A percentile compares a stretch with the other conserved stretches of the same genome.
phyloP scores from a whole-genome alignment of 1,284 basidiomycete genomes.

The Puccinia triticina region DNA sequence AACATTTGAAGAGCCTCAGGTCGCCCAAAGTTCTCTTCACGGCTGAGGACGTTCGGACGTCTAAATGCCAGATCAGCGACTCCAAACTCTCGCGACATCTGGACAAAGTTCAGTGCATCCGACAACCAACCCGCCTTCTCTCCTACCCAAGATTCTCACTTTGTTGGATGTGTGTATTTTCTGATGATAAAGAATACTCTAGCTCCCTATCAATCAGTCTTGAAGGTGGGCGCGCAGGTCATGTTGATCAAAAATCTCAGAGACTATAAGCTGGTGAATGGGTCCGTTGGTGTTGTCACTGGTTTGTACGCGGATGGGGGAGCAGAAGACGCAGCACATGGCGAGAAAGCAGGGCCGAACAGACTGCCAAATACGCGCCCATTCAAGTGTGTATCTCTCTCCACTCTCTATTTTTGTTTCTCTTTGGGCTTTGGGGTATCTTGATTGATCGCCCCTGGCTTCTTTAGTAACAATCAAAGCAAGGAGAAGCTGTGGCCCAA shows the following conservation, averaged over 20 bases:
- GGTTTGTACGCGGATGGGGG: constrained; percentile 65
- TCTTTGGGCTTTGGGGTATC: not conserved
- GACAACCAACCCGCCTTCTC: constrained; percentile 55
- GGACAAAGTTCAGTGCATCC: constrained; percentile 64
- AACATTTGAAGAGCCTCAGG: constrained; percentile 65
- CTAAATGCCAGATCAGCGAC: not conserved
- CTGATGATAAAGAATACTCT: constrained; percentile 57
- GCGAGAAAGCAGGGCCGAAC: constrained; percentile 42
- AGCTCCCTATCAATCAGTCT: constrained; percentile 63
- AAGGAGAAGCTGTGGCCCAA: constrained; percentile 54
- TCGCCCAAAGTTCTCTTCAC: constrained; percentile 57
- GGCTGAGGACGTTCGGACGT: not conserved
- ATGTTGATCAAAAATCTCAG: constrained; percentile 74
- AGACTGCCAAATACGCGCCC: not conserved
- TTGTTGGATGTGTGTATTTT: constrained; percentile 51
- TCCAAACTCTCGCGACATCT: no score
- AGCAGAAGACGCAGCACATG: constrained; percentile 55
- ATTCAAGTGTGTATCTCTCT: not conserved
- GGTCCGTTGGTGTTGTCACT: constrained; percentile 75
- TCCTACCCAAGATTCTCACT: not conserved
- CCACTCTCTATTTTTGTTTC: not conserved
- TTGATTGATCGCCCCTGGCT: no score
- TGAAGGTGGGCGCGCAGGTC: constrained; percentile 71
- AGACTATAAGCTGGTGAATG: constrained; percentile 78
- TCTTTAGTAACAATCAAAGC: constrained; percentile 46